Percentiles rank a stretch among this genome's conserved stretches.
Evolutionary conservation across 345 rosid genomes (phyloP).

Genomic region (Aquilaria malaccensis): DNA sequence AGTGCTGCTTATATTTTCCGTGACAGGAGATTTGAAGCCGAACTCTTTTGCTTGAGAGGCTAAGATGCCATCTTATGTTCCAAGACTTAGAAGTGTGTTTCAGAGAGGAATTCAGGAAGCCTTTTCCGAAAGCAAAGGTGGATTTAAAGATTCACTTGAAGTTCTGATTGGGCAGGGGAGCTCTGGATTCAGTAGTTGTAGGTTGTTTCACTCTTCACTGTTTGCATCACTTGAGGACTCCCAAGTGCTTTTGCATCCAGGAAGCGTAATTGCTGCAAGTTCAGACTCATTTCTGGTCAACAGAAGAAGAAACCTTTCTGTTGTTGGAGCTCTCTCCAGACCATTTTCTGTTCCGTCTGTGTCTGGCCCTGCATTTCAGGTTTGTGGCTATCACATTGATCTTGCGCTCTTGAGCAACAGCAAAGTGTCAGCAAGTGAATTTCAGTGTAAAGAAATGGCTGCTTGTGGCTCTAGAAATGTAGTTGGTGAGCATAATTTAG

Average conservation of each 20-base stretch:
- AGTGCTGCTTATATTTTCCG: conserved; percentile 23
- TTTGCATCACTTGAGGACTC: conserved; percentile 35
- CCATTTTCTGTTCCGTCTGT: conserved; percentile 84
- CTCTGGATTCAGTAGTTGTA: conserved; percentile 39
- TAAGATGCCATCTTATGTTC: conserved; percentile 56
- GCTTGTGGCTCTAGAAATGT: conserved; percentile 35
- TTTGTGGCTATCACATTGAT: conserved; percentile 81
- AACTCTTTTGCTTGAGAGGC: conserved; percentile 25
- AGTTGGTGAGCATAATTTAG: conserved; percentile 27
- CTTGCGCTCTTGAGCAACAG: conserved; percentile 36
- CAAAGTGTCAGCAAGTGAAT: conserved; percentile 20
- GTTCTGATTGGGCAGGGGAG: conserved; percentile 46
- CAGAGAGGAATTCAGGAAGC: conserved; percentile 43
- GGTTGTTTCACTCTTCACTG: conserved; percentile 42
- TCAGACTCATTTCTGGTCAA: conserved; percentile 46
- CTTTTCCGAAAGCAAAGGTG: conserved; percentile 26
- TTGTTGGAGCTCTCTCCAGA: conserved; percentile 71
- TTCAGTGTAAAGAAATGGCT: conserved; percentile 42
- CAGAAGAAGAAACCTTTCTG: conserved; percentile 64
- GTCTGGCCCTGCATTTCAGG: conserved; percentile 84
- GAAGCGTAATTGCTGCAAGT: conserved; percentile 34
- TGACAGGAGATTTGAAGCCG: conserved; percentile 15
- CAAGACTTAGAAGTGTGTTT: conserved; percentile 44
- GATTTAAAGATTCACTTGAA: conserved; percentile 34
- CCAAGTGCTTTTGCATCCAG: conserved; percentile 43